phyloP scores from a whole-genome alignment of 2,329 filamentous ascomycete genomes.

The Apiospora malaysiana region DNA sequence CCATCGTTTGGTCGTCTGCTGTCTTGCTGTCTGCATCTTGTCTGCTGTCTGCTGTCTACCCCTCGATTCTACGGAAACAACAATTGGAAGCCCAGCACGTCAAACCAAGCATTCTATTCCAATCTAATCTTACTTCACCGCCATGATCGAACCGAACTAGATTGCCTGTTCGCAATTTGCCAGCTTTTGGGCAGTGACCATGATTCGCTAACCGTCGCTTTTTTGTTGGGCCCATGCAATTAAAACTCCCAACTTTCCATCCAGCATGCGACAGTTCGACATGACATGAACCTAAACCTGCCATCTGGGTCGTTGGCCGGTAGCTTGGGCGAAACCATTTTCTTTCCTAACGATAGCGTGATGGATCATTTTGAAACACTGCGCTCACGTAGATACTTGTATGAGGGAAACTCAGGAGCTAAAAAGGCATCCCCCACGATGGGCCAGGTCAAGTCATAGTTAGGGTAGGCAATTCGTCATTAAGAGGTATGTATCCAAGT shows the following conservation, averaged over 20 bases:
- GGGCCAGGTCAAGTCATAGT: not conserved
- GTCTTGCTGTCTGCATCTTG: too few relatives aligned
- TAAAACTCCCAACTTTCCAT: not conserved
- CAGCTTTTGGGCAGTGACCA: too few relatives aligned
- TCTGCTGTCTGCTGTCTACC: not conserved
- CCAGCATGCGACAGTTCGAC: not conserved
- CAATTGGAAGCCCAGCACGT: not conserved
- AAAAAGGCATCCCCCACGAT: not conserved
- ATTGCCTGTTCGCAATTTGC: too few relatives aligned
- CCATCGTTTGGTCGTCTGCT: too few relatives aligned
- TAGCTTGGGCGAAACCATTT: not conserved
- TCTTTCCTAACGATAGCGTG: not conserved
- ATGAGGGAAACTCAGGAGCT: not conserved
- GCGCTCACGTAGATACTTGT: not conserved
- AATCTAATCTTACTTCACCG: not conserved
- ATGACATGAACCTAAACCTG: constrained; percentile 12
- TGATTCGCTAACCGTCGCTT: not conserved
- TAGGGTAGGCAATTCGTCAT: constrained; percentile 8
- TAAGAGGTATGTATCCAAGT: not conserved
- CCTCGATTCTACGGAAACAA: not conserved
- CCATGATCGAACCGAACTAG: not conserved
- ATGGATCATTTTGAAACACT: too few relatives aligned
- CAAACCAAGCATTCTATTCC: not conserved
- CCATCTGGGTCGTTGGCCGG: not conserved
- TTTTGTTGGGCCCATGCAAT: not conserved